Base-by-base conservation (phyloP, 805 yeast genomes). In the Clavispora carvajalis region DNA sequence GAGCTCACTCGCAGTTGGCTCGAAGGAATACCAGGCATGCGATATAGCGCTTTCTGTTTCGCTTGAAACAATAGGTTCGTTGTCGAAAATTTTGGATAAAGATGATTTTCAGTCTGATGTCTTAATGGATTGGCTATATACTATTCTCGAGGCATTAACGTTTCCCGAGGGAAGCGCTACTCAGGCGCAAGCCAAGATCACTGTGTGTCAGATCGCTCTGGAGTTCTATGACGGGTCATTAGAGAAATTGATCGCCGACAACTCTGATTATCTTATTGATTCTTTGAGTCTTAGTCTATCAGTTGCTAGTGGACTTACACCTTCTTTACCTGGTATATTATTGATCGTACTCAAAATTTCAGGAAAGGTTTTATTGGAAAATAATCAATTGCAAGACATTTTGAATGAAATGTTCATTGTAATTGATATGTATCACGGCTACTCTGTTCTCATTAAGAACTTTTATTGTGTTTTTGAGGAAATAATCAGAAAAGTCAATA, bases 351-450 rank as follows among this genome's bases (percentile, higher is more conserved):
- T 87, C 22, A 77, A 73, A 48, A 68, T 89, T 19, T 81, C 90
- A 0, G 96, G 96, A 0, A 65, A 74, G 8, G 67, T 74, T 22
- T 65, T 88, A 18, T 64, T 88, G 11, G 69, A 73, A 23, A 47
- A 56, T 8, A 66, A 67, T 43, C 86, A 79, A 44, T 69, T 91
- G 38, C 76, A 71, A 37, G 98, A 91, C 58, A 70, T 91, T 1
- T 65, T 91, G 15, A 75, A 79, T 36, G 78, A 89, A 3, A 73
- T 88, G 46, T 88, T 91, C 58, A 77, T 81, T 15, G 63, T 90
- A 25, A 68, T 91, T 37, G 98, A 91, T 61, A 69, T 80, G 39
- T 91, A 83, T 54, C 96, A 90, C 61, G 95, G 91, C 0, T 91
- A 91, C 58, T 65, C 80, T 2, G 67, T 71, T 12, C 63, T 93